A percentile compares a stretch with the other conserved stretches of the same genome.
phyloP scores from a whole-genome alignment of 331 rosid species.

The Rhamnella rubrinervis region DNA sequence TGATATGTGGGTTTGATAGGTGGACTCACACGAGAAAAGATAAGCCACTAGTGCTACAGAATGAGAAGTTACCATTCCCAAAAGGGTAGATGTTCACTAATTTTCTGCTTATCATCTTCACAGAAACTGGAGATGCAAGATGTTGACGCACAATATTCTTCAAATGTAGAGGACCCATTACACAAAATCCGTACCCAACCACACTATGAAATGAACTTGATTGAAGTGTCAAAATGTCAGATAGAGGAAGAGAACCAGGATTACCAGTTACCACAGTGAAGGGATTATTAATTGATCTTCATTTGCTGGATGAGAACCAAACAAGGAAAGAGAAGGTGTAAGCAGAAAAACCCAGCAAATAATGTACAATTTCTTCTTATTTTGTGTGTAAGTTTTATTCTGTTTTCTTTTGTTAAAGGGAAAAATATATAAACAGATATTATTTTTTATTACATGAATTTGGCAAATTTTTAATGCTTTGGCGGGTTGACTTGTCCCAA shows the following conservation, averaged over 20 bases:
- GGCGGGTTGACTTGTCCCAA: too few species aligned
- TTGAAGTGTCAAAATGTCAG: not conserved
- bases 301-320: too few species aligned
- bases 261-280: too few species aligned
- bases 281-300: too few species aligned
- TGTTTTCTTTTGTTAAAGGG: too few species aligned
- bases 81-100: not conserved
- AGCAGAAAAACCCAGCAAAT: too few species aligned
- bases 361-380: too few species aligned
- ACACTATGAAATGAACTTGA: not conserved
- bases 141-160: slow-evolving; percentile 9
- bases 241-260: not conserved
- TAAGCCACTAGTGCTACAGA: not conserved
- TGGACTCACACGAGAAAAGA: not conserved
- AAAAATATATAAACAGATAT: too few species aligned
- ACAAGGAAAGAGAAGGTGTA: too few species aligned
- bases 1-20: slow-evolving; percentile 17
- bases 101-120: not conserved
- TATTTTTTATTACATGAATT: too few species aligned
- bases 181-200: not conserved
- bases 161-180: not conserved
- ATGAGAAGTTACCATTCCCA: not conserved
- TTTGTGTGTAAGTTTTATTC: too few species aligned
- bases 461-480: too few species aligned
- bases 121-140: not conserved